Evolutionary conservation across 2,329 filamentous ascomycete species (phyloP), one percentile per base, ranked within the genome.

Genomic region (Colletotrichum karsti): DNA sequence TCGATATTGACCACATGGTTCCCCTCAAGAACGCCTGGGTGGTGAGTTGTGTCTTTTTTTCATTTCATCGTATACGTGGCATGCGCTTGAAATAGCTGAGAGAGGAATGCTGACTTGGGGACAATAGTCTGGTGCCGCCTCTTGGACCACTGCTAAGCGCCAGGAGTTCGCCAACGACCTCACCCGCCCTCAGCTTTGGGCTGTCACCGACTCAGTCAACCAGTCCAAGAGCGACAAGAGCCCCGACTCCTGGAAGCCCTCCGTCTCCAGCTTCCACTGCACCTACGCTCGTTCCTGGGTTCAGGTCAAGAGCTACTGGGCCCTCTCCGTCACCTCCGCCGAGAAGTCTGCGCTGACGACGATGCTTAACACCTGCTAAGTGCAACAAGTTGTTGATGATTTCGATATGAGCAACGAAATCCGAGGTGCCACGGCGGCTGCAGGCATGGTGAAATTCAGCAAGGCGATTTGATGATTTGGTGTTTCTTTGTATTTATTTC

Each of bases 1-100:
- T 96, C 1, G 92, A 95, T 72, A 95, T 96, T 67, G 93, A 96
- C 77, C 93, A 96, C 77, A 85, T 96, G 80, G 92, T 97, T 3
- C 93, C 93, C 1, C 78, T 97, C 69, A 91, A 91, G 76, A 93
- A 95, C 74, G 92, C 93, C 5, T 95, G 92, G 93, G 89, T 92
- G 69, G 88, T 90, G 72, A 74, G 84, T 79, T n/a, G 0, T 22
- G 3, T 50, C 5, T 5, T 12, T 3, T 37, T 28, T 37, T 33
- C 28, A 28, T 8, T 20, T 37, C 0, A 7, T n/a, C n/a, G 28
- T 28, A 20, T 22, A 18, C 15, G 46, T 8, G 4, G 20, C 20
- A 4, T 39, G 24, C 30, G 53, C 33, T 18, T 37, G 12, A 1
- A n/a, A 20, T 30, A 9, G 15, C 33, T 7, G 10, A 22, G 26